Percentiles rank a stretch among this genome's conserved stretches.
These are phyloP conservation scores for Tylopilus balloui DNA, from an alignment of 768 basidiomycete species.

Conservation along the genomic window DNA sequence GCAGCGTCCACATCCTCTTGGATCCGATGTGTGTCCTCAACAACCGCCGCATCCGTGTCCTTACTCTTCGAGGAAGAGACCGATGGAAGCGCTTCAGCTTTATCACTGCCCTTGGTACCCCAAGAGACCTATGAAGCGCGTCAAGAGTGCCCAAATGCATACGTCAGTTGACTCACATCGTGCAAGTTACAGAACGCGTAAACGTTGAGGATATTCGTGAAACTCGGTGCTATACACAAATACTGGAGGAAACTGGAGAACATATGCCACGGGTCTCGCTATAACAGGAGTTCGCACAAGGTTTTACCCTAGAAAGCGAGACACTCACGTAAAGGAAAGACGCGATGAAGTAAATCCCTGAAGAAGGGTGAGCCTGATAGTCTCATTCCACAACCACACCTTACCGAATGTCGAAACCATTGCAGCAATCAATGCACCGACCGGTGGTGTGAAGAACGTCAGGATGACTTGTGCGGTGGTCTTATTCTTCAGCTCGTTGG, in stretches of 20 bases:
- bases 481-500: constrained; percentile 45
- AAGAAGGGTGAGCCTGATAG: constrained; percentile 7
- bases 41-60: constrained; percentile 69
- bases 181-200: constrained; percentile 98
- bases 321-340: constrained; percentile 79
- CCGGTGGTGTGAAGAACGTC: constrained; percentile 68
- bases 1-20: constrained; percentile 87
- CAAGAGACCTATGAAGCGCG: constrained; percentile 60
- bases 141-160: not conserved
- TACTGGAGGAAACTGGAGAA: constrained; percentile 93
- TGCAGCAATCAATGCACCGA: constrained; percentile 80
- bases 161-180: constrained; percentile 49
- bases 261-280: constrained; percentile 99
- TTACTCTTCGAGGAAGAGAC: constrained; percentile 81
- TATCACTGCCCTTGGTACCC: constrained; percentile 95
- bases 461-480: constrained; percentile 45
- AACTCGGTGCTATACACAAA: constrained; percentile 83
- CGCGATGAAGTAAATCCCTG: constrained; percentile 76
- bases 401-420: constrained; percentile 83
- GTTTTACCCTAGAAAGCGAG: not conserved
- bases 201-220: constrained; percentile 92
- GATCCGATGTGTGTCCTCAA: constrained; percentile 78
- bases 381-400: constrained; percentile 11
- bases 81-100: constrained; percentile 86
- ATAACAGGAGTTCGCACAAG: constrained; percentile 7